Percentiles rank a stretch among this genome's conserved stretches.
These are phyloP conservation scores for Populus hybrid DNA, from an alignment of 441 rosid genomes.

Conservation along the genomic window DNA sequence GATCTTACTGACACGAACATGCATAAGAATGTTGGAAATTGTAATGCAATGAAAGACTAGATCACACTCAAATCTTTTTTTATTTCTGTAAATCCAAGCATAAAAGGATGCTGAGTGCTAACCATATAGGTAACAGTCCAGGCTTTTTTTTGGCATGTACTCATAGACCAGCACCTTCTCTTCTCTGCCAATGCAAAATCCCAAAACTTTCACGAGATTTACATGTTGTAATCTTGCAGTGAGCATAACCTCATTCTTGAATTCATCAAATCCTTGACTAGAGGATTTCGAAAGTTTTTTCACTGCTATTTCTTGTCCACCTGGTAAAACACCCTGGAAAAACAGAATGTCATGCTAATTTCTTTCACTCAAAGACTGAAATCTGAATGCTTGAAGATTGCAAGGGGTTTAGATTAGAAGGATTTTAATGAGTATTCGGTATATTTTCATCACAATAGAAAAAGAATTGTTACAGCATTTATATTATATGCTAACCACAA, in stretches of 20 bases:
- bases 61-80: too few relatives aligned
- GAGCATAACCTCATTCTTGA: constrained; percentile 11
- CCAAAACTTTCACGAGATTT: constrained; percentile 43
- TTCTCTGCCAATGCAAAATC: constrained; percentile 35
- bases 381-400: constrained; percentile 1
- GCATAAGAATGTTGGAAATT: too few relatives aligned
- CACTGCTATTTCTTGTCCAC: constrained; percentile 44
- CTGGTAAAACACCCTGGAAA: constrained; percentile 46
- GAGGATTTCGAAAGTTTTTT: constrained; percentile 45
- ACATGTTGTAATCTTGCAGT: constrained; percentile 48
- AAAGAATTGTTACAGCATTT: background rate
- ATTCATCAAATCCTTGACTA: constrained; percentile 47
- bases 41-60: too few relatives aligned
- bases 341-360: background rate
- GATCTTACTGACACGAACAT: too few relatives aligned
- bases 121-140: constrained; percentile 36
- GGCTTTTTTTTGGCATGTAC: constrained; percentile 25
- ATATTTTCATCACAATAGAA: constrained; percentile 7
- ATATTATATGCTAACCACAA: background rate
- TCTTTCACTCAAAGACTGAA: background rate
- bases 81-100: background rate
- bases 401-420: too few relatives aligned
- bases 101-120: background rate
- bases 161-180: constrained; percentile 36
- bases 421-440: too few relatives aligned